Evolutionary conservation across 2,329 filamentous ascomycete genomes (phyloP), one percentile per base, ranked within the genome.

Genomic region (Mollisiaceae sp.): DNA sequence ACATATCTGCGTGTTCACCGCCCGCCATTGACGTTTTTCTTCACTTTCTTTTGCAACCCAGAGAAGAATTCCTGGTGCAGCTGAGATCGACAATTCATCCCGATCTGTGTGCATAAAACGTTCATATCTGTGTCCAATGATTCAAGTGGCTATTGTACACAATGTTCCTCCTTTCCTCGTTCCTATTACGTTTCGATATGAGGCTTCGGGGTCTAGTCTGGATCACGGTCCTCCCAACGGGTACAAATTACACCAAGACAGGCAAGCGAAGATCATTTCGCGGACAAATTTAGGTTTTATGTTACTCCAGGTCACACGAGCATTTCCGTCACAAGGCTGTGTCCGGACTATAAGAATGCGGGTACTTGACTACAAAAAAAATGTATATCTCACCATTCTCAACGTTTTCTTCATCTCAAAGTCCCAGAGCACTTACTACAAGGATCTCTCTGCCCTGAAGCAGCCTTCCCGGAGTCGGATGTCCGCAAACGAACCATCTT

Each of bases 291-390:
- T 54, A 32, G 50, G 4, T 22, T 50, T 11, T 24, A 24, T n/a
- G 45, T 50, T 20, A 50, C 45, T 54, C 50, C 18, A 11, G 22
- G 50, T 54, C 50, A 54, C 50, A 54, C 50, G 50, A 54, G 50
- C 50, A 54, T 18, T 54, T n/a, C 20, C 11, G 22, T 12, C 50
- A 54, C 50, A 54, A 32, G 50, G 24, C 50, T 54, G 24, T 15
- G 11, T 12, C 14, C 50, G 32, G 22, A 2, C 12, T 54, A 54
- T 54, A 54, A 54, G 24, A 12, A 54, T 54, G 50, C 22, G 50
- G 50, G 22, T 50, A 35, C 27, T 54, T 54, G 22, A 8, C 50
- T 54, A 32, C 50, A 12, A 18, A 12, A 27, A 50, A 41, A 35
- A 54, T 54, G 50, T 54, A 54, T 18, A 32, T 14, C 32, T 27